phyloP scores from a whole-genome alignment of 2,329 filamentous ascomycete species.

The Trichoderma koningii region DNA sequence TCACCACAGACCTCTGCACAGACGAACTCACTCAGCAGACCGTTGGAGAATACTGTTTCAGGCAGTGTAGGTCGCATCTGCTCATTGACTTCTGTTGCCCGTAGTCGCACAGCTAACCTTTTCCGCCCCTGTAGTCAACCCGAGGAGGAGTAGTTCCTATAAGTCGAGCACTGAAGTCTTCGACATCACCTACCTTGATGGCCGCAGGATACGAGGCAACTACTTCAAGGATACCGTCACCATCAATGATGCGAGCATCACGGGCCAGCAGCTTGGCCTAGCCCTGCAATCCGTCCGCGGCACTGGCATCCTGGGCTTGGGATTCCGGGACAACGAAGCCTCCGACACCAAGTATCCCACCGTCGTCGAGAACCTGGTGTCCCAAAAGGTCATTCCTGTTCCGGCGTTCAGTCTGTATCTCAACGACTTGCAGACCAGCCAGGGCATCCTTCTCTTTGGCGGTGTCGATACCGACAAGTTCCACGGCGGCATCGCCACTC shows the following conservation, averaged over 20 bases:
- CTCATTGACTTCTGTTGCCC: background rate
- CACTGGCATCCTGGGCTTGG: constrained; percentile 61
- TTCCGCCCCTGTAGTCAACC: constrained; percentile 39
- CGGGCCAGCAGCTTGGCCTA: constrained; percentile 58
- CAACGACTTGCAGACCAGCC: constrained; percentile 64
- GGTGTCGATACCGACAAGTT: constrained; percentile 77
- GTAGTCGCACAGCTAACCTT: background rate
- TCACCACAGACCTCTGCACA: constrained; percentile 61
- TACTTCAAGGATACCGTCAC: constrained; percentile 60
- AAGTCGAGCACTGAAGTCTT: constrained; percentile 50
- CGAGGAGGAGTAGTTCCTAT: constrained; percentile 52
- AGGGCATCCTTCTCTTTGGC: constrained; percentile 74
- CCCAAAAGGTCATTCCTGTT: constrained; percentile 61
- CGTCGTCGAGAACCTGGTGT: constrained; percentile 64
- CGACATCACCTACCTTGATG: constrained; percentile 63
- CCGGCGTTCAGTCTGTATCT: constrained; percentile 71
- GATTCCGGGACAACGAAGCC: constrained; percentile 55
- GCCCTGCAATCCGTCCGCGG: constrained; percentile 52
- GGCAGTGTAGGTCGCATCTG: constrained; percentile 18
- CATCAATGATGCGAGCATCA: constrained; percentile 51
- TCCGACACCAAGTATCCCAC: constrained; percentile 52
- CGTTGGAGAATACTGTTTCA: constrained; percentile 42
- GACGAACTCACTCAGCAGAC: constrained; percentile 39
- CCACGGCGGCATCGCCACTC: constrained; percentile 50
- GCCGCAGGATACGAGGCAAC: constrained; percentile 55